Evolutionary conservation across 352 stramenopile species (phyloP), one percentile per base, ranked within the genome.

Genomic region (Phytopythium delawarense): DNA sequence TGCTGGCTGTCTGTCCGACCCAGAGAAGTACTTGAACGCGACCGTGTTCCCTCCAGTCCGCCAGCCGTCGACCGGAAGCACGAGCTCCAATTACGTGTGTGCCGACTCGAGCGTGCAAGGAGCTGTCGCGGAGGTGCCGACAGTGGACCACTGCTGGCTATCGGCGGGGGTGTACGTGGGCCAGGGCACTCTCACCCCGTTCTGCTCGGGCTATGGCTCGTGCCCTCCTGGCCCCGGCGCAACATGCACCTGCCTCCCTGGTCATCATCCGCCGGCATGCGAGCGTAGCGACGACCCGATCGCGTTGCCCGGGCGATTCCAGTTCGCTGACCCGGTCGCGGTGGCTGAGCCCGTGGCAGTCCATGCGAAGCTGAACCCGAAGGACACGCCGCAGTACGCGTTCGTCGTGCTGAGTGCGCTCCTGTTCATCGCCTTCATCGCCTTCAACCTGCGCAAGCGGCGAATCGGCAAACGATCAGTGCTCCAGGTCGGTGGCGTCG

Each of bases 131-230:
- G 79, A 81, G 45, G 55, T 68, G 18, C 71, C 76, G 28, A 79
- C 84, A 7, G 85, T 92, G 55, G 86, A 95, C 62, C 78, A 81
- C 30, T 95, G 86, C 60, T 95, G 86, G 86, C 61, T 93, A 34
- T 87, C 86, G 18, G 70, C 72, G 0, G 86, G 84, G 5, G 63
- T 72, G 13, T 89, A 89, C 61, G 67, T 84, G 42, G 61, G 25
- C 4, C 66, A 79, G 32, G 75, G 74, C 2, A 81, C 75, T 25
- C 73, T 92, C 52, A 88, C 81, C 11, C 78, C 71, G 0, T 93
- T 92, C 40, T 95, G 86, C 50, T 85, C 75, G 3, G 84, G 78
- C 20, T 81, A 91, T 61, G 86, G 86, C 20, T 75, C 72, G 58
- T 95, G 86, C 44, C 69, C 75, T 0, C 65, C 74, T 18, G 84